phyloP scores from a whole-genome alignment of 1,139 yeast genomes.

The Suhomyces bokatorum region DNA sequence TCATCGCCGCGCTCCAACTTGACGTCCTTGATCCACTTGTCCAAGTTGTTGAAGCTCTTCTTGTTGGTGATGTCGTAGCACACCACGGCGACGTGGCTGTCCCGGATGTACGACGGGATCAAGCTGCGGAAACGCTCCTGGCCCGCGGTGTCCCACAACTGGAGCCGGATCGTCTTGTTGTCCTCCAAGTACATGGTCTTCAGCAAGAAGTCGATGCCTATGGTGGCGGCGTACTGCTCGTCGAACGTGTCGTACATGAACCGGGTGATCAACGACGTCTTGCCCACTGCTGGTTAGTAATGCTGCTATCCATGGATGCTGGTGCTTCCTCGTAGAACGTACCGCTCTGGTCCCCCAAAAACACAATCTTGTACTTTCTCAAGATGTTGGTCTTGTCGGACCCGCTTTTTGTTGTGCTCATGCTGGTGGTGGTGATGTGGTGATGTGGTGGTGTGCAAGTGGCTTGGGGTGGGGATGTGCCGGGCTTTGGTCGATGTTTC shows the following conservation, averaged over 20 bases:
- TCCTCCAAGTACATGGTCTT: conserved; percentile 69
- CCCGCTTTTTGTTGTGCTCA: conserved; percentile 7
- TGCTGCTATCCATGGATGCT: background rate
- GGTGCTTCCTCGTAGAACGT: conserved; percentile 22
- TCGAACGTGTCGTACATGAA: conserved; percentile 99
- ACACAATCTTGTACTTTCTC: conserved; percentile 85
- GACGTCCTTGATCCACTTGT: conserved; percentile 63
- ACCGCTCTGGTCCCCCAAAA: conserved; percentile 95
- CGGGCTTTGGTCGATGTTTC: background rate
- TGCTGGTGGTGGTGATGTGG: conserved; percentile 1
- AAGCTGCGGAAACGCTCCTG: conserved; percentile 60
- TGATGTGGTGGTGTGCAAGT: background rate
- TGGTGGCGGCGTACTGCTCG: conserved; percentile 92
- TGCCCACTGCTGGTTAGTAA: conserved; percentile 61
- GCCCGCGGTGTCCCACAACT: conserved; percentile 62
- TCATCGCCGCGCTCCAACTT: conserved; percentile 70
- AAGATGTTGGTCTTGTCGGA: conserved; percentile 29
- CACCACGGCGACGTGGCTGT: conserved; percentile 94
- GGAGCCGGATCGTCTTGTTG: conserved; percentile 51
- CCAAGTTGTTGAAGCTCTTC: conserved; percentile 74
- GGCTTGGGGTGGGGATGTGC: background rate
- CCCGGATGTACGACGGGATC: conserved; percentile 87
- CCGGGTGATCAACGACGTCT: conserved; percentile 90
- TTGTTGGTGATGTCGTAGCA: conserved; percentile 91
- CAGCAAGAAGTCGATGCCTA: conserved; percentile 92